Evolutionary conservation across 1,284 basidiomycete genomes (phyloP).

Genomic region (Schizophyllum amplum): DNA sequence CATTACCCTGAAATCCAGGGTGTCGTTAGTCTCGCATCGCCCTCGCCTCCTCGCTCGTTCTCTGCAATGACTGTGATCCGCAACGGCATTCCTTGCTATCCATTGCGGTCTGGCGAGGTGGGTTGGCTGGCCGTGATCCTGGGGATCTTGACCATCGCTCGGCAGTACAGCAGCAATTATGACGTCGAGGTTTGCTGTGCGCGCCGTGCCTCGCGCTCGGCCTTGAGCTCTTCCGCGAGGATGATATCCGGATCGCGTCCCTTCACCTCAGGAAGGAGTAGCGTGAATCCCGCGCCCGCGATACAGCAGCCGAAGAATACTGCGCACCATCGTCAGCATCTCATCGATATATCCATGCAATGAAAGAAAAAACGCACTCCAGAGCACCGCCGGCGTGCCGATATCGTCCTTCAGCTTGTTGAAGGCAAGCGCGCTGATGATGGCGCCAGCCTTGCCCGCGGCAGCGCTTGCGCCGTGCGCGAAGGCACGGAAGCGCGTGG

Average conservation of each 20-base stretch:
- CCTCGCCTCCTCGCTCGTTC: no score
- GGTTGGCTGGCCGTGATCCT: no score
- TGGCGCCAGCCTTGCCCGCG: conserved; percentile 73
- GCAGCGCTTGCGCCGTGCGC: conserved; percentile 81
- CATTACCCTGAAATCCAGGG: no score
- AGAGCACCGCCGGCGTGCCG: conserved; percentile 52
- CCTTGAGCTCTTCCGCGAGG: conserved; percentile 43
- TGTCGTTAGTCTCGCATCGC: no score
- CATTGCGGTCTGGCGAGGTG: no score
- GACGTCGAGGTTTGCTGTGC: no score
- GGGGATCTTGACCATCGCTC: no score
- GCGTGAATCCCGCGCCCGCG: conserved; percentile 50
- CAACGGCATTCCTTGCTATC: no score
- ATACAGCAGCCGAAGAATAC: conserved; percentile 57
- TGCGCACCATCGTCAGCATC: conserved; percentile 16
- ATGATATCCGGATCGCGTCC: conserved; percentile 65
- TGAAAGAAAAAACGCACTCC: conserved; percentile 37
- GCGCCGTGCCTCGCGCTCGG: conserved; percentile 15
- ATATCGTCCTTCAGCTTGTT: conserved; percentile 59
- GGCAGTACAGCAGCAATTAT: no score
- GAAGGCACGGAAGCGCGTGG: conserved; percentile 72
- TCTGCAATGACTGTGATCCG: no score
- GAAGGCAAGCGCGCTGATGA: conserved; percentile 77
- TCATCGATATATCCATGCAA: neutral
- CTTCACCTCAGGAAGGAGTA: conserved; percentile 77